Base-by-base conservation (phyloP, 345 rosid genomes). In the Pelargonium nanum region DNA sequence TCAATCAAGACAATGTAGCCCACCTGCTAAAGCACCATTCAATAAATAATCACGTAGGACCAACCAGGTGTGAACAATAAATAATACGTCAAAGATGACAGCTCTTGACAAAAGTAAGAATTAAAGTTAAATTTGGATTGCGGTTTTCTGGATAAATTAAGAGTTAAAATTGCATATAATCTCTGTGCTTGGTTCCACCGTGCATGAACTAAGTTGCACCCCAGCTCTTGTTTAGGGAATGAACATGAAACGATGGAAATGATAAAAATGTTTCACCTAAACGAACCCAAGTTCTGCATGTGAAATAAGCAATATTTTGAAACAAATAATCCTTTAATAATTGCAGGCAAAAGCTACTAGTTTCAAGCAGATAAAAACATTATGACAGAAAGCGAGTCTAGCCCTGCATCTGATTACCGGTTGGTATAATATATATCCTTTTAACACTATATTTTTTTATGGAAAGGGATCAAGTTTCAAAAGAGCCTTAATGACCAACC, bases 1-100 rank as follows among this genome's bases (percentile, higher is more conserved):
- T 93, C 95, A 59, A 78, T 74, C 97, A 87, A 85, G 57, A 89
- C 90, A 58, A 89, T 81, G 76, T 89, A 93, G 59, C 99, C 99
- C 61, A 79, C 99, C 99, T 89, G 79, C 65, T 74, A 13, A n/a
- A 51, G 48, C 67, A n/a, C 58, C 64, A 34, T 8, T 5, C 17
- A 8, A 7, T 12, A 40, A 8, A 7, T 12, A 40, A 17, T 40
- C 48, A 40, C 48, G 16, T 6, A 40, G 9, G n/a, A n/a, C n/a
- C n/a, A n/a, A n/a, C n/a, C n/a, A n/a, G n/a, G n/a, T n/a, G n/a
- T n/a, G n/a, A n/a, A n/a, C 48, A 40, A 8, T 40, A 40, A 40
- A 12, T 17, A 40, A 15, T 12, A 12, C n/a, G n/a, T n/a, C n/a
- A 40, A 40, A 9, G 15, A 40, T 7, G 48, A 40, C 48, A 40